Evolutionary conservation across 805 yeast genomes (phyloP).

Genomic region (Kluyveromyces siamensis): DNA sequence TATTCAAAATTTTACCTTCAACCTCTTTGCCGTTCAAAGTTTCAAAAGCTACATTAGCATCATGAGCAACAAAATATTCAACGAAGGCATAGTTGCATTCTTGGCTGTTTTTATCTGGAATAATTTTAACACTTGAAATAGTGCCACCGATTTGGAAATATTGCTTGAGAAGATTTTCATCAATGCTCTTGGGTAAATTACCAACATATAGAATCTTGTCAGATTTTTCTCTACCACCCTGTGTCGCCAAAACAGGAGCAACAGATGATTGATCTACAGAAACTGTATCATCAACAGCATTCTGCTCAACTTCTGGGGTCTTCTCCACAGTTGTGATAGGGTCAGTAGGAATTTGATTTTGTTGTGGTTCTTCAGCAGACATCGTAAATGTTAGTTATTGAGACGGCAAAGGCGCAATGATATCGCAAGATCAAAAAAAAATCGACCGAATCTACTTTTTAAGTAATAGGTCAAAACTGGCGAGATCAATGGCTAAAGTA

Average conservation of each 20-base stretch:
- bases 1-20: slow-evolving; percentile 46
- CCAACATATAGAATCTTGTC: slow-evolving; percentile 71
- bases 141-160: slow-evolving; percentile 55
- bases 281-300: neutral
- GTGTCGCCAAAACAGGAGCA: slow-evolving; percentile 59
- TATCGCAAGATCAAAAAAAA: neutral
- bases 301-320: slow-evolving; percentile 1
- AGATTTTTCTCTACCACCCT: slow-evolving; percentile 77
- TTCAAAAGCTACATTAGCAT: slow-evolving; percentile 56
- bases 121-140: slow-evolving; percentile 56
- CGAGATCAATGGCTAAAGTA: neutral
- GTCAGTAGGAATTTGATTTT: slow-evolving; percentile 1
- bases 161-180: slow-evolving; percentile 54
- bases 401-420: neutral
- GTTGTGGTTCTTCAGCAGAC: slow-evolving; percentile 2
- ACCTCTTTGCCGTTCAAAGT: slow-evolving; percentile 50
- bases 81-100: slow-evolving; percentile 79
- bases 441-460: neutral
- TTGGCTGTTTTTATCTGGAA: slow-evolving; percentile 65
- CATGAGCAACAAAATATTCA: slow-evolving; percentile 50
- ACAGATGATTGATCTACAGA: slow-evolving; percentile 11
- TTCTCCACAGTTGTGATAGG: slow-evolving; percentile 5
- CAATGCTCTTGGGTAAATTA: slow-evolving; percentile 52
- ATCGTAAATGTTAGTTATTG: neutral
- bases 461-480: neutral